Conservation (phyloP, 2,329 filamentous ascomycete species). For the Zymoseptoria passerinii region DNA sequence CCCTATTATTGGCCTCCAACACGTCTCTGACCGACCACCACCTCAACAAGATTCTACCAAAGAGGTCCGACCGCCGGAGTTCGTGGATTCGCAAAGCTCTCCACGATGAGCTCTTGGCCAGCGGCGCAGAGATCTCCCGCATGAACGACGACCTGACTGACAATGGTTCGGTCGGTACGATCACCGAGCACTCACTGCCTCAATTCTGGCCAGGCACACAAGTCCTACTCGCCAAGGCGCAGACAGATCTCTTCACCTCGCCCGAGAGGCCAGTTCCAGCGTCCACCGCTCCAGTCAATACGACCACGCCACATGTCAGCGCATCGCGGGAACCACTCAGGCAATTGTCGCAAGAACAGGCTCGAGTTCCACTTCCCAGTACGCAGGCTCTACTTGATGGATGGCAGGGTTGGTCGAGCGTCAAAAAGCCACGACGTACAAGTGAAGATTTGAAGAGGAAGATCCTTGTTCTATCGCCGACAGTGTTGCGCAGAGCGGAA, state of each 20-base stretch:
- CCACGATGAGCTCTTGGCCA: conserved; percentile 18
- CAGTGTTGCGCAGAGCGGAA: neutral
- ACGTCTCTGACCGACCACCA: conserved; percentile 16
- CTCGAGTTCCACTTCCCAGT: conserved; percentile 24
- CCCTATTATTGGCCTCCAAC: neutral
- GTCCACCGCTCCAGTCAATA: conserved; percentile 7
- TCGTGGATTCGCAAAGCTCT: conserved; percentile 18
- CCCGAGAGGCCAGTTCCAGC: conserved; percentile 17
- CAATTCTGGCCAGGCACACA: conserved; percentile 24
- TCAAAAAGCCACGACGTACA: conserved; percentile 31
- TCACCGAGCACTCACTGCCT: neutral
- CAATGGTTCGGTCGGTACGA: neutral
- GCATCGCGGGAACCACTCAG: conserved; percentile 18
- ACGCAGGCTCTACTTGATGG: conserved; percentile 40
- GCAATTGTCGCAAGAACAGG: conserved; percentile 16
- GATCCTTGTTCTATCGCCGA: conserved; percentile 11
- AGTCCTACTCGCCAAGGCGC: conserved; percentile 23
- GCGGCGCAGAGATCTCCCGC: conserved; percentile 18
- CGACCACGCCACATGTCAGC: conserved; percentile 26
- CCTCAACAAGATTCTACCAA: conserved; percentile 12
- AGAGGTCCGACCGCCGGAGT: conserved; percentile 5
- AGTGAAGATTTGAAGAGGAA: conserved; percentile 3
- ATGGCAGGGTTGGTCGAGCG: conserved; percentile 34
- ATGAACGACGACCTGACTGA: conserved; percentile 1
- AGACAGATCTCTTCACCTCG: conserved; percentile 24